Evolutionary conservation across 192 early-diverging fungal species (phyloP), one percentile per base, ranked within the genome.

Genomic region (Backusella mclennaniae): DNA sequence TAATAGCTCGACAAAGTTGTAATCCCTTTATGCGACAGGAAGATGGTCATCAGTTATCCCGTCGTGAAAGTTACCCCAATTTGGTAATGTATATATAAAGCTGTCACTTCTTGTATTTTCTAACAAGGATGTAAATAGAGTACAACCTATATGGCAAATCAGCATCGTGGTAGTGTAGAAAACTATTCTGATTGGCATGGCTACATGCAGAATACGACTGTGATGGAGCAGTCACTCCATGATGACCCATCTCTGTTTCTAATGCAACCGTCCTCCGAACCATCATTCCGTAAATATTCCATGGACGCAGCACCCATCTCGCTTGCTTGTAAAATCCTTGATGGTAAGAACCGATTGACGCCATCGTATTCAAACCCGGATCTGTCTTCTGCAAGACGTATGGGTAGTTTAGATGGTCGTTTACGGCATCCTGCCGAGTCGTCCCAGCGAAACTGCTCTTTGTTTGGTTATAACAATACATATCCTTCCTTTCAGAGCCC

Each of bases 191-290:
- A 69, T 38, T 69, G 68, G 68, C 68, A 69, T 39, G 68, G 68
- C 38, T 69, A 69, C 19, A 69, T 69, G 38, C 68, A 69, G 68
- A 69, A 69, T 38, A 39, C 38, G n/a, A 69, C 68, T 12, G 41
- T 38, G 33, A 12, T 41, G 8, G 35, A 69, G 35, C 67, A 68
- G 35, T 36, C 67, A 63, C 56, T 63, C 21, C 21, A 63, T 41
- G 38, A 38, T 14, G 68, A 26, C 31, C 73, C 26, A 23, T 56
- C 35, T 73, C 82, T 42, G 79, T 80, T 15, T 70, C 78, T 4
- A 73, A 76, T 46, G 26, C 79, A 21, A 74, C 52, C 35, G 70
- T 78, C 4, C 67, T 66, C 68, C n/a, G 35, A 69, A 14, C 35
- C 21, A 38, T 23, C 35, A 4, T 69, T 23, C 35, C 68, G 68